Percentiles rank a stretch among this genome's conserved stretches.
Conservation (phyloP, 805 yeast species). For the Monosporozyma aquatica region DNA sequence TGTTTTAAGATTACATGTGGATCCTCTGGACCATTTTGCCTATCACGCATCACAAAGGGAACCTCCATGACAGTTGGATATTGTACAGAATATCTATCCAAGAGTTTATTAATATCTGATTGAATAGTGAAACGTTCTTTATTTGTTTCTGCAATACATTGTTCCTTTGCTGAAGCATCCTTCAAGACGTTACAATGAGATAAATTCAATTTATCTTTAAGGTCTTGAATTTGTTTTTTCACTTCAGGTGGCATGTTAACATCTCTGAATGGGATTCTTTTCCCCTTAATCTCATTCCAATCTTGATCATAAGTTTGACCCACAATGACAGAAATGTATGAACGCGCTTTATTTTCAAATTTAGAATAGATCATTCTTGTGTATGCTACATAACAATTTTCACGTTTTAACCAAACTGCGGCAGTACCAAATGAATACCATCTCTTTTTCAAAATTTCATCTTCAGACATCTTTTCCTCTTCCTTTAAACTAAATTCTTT, state of each 20-base stretch:
- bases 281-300: conserved; percentile 6
- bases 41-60: conserved; percentile 6
- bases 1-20: conserved; percentile 9
- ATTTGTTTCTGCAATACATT: conserved; percentile 16
- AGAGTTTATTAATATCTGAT: conserved; percentile 5
- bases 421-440: conserved; percentile 29
- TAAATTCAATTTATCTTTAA: conserved; percentile 16
- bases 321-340: conserved; percentile 34
- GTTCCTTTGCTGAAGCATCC: conserved; percentile 3
- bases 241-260: conserved; percentile 13
- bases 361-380: conserved; percentile 33
- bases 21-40: conserved; percentile 12
- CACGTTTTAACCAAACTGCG: conserved; percentile 34
- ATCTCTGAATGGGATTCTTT: conserved; percentile 5
- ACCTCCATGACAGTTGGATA: conserved; percentile 11
- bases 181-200: conserved; percentile 20
- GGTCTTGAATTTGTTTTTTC: conserved; percentile 22
- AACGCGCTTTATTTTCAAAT: conserved; percentile 17
- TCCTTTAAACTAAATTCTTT: no score
- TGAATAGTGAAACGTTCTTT: conserved; percentile 12
- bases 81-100: conserved; percentile 9
- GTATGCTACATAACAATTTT: conserved; percentile 40
- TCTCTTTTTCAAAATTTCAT: conserved; percentile 8
- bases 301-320: conserved; percentile 14
- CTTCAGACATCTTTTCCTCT: conserved; percentile 7